Conservation (phyloP, 495 filamentous ascomycete genomes). For the Penicillium herquei region DNA sequence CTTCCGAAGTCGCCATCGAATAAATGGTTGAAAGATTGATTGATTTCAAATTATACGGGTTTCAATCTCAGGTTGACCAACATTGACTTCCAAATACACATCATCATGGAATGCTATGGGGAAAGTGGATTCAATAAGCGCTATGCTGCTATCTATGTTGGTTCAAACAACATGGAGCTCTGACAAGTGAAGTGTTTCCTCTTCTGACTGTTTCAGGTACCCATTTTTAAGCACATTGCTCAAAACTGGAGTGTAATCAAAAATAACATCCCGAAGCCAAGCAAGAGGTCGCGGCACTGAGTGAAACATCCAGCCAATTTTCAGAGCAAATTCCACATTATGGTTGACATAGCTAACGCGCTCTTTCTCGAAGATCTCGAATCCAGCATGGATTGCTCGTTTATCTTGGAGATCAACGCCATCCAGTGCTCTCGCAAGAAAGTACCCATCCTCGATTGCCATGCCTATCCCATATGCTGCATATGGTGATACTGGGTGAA, state of each 20-base stretch:
- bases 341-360: constrained; percentile 24
- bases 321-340: constrained; percentile 22
- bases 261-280: constrained; percentile 15
- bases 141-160: too few species aligned
- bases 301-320: constrained; percentile 17
- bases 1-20: too few species aligned
- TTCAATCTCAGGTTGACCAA: too few species aligned
- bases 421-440: constrained; percentile 13
- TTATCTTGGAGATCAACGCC: constrained; percentile 18
- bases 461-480: constrained; percentile 26
- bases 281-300: constrained; percentile 16
- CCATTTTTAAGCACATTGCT: constrained; percentile 9
- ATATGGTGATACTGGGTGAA: constrained; percentile 23
- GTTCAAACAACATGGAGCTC: constrained; percentile 17
- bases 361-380: constrained; percentile 17
- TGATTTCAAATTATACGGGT: too few species aligned
- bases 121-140: too few species aligned
- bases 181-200: constrained; percentile 15
- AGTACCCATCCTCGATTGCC: constrained; percentile 24
- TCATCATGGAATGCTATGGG: too few species aligned
- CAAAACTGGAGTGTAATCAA: constrained; percentile 20
- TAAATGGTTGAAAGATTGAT: too few species aligned
- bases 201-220: constrained; percentile 14
- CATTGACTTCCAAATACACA: too few species aligned
- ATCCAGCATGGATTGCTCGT: constrained; percentile 11